Evolutionary conservation across 2,329 filamentous ascomycete genomes (phyloP).

Genomic region (Knufia fluminis): DNA sequence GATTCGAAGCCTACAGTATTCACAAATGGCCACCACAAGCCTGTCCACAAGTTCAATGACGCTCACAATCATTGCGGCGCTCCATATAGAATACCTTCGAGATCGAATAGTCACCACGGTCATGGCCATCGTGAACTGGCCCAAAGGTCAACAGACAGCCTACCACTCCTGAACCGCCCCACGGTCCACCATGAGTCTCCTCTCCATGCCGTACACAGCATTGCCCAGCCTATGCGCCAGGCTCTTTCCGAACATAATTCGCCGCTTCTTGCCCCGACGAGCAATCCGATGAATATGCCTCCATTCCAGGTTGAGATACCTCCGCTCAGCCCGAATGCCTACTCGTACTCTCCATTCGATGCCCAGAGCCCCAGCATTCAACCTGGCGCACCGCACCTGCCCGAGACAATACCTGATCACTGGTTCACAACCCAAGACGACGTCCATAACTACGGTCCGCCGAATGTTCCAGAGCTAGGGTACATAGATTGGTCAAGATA

Average conservation of each 20-base stretch:
- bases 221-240: conserved; percentile 25
- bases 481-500: conserved; percentile 41
- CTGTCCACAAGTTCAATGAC: conserved; percentile 56
- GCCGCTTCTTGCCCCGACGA: conserved; percentile 32
- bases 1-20: conserved; percentile 53
- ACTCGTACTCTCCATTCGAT: conserved; percentile 29
- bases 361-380: conserved; percentile 27
- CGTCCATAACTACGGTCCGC: conserved; percentile 26
- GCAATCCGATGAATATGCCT: conserved; percentile 26
- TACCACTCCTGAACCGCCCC: conserved; percentile 32
- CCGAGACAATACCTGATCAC: conserved; percentile 30
- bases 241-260: conserved; percentile 40
- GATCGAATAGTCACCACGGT: conserved; percentile 42
- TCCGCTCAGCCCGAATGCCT: conserved; percentile 18
- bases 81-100: conserved; percentile 52
- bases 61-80: conserved; percentile 50
- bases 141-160: conserved; percentile 45
- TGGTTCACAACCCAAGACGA: conserved; percentile 37
- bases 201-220: conserved; percentile 26
- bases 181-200: conserved; percentile 23
- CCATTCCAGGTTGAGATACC: conserved; percentile 30
- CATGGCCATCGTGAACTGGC: conserved; percentile 37
- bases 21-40: conserved; percentile 56
- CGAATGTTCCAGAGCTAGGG: conserved; percentile 12
- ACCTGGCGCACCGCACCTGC: conserved; percentile 24